Conservation (phyloP, 768 basidiomycete species). For the Auricularia heimuer region DNA sequence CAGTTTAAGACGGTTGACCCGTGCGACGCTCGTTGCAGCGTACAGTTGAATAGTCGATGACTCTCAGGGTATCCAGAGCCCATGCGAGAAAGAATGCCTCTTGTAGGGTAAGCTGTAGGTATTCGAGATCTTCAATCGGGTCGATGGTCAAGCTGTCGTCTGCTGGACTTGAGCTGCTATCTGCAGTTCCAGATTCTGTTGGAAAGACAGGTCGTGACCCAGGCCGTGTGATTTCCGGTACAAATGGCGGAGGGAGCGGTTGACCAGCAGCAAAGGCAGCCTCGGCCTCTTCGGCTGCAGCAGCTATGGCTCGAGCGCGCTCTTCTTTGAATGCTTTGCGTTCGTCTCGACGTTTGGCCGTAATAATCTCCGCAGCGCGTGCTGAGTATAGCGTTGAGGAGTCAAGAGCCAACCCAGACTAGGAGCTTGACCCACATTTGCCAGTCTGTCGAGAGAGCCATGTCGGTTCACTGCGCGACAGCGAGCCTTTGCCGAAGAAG, state of each 20-base stretch:
- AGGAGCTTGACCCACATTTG: slow-evolving; percentile 39
- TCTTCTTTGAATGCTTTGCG: slow-evolving; percentile 90
- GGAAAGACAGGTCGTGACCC: neutral
- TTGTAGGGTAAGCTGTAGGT: slow-evolving; percentile 79
- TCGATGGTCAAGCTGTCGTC: slow-evolving; percentile 44
- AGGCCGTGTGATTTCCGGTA: slow-evolving; percentile 6
- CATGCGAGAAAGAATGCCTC: slow-evolving; percentile 87
- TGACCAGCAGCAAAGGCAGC: slow-evolving; percentile 61
- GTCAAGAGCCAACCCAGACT: neutral
- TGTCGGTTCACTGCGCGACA: slow-evolving; percentile 90
- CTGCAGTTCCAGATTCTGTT: neutral
- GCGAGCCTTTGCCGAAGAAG: slow-evolving; percentile 94
- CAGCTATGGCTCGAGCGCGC: slow-evolving; percentile 79
- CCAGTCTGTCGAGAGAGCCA: slow-evolving; percentile 82
- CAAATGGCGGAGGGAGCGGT: slow-evolving; percentile 10
- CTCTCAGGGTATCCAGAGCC: slow-evolving; percentile 71
- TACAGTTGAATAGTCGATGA: slow-evolving; percentile 60
- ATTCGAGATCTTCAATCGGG: slow-evolving; percentile 65
- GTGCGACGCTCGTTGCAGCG: slow-evolving; percentile 12
- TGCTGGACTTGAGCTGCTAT: neutral
- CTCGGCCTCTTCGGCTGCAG: slow-evolving; percentile 72
- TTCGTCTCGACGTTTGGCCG: slow-evolving; percentile 76
- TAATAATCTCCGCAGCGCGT: slow-evolving; percentile 84
- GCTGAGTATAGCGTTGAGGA: slow-evolving; percentile 27
- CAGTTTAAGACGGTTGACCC: neutral